These are phyloP conservation scores for Dryas alaskensis DNA, from an alignment of 306 rosid genomes.

Conservation along the genomic window DNA sequence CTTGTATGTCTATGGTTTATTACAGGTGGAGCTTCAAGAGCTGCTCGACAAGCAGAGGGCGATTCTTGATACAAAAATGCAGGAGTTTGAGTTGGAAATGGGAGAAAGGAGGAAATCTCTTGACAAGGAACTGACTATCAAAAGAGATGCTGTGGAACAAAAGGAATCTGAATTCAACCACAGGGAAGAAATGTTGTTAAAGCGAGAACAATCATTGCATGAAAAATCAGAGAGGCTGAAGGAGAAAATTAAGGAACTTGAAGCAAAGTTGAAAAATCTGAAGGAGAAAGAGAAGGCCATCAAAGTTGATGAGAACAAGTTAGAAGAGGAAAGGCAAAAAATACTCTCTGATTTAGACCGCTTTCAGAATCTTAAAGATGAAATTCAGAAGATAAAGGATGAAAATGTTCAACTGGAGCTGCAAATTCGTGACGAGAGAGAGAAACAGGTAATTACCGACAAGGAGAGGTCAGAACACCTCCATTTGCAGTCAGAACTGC, in stretches of 20 bases:
- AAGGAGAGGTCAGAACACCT: slow-evolving; percentile 74
- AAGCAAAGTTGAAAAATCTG: slow-evolving; percentile 41
- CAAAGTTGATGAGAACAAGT: slow-evolving; percentile 58
- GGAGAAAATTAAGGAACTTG: slow-evolving; percentile 70
- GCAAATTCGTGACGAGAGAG: slow-evolving; percentile 57
- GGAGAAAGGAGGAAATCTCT: slow-evolving; percentile 50
- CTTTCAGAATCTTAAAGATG: slow-evolving; percentile 49
- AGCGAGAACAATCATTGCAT: slow-evolving; percentile 60
- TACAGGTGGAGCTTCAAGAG: slow-evolving; percentile 69
- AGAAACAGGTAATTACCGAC: slow-evolving; percentile 49
- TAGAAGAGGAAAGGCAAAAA: slow-evolving; percentile 62
- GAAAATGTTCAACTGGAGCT: slow-evolving; percentile 55
- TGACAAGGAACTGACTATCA: slow-evolving; percentile 48
- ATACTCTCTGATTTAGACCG: slow-evolving; percentile 52
- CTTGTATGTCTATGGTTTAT: slow-evolving; percentile 14
- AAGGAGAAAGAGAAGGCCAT: slow-evolving; percentile 65
- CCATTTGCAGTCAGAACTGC: slow-evolving; percentile 62
- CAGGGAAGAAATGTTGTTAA: slow-evolving; percentile 60
- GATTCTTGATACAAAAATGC: slow-evolving; percentile 43
- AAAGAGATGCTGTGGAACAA: slow-evolving; percentile 44
- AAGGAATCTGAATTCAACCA: slow-evolving; percentile 70
- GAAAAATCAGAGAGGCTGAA: slow-evolving; percentile 74
- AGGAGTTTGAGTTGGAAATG: slow-evolving; percentile 65
- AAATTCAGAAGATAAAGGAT: slow-evolving; percentile 53
- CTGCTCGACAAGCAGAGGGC: slow-evolving; percentile 58